Evolutionary conservation across 768 basidiomycete genomes (phyloP).

Genomic region (Kwoniella sp.): DNA sequence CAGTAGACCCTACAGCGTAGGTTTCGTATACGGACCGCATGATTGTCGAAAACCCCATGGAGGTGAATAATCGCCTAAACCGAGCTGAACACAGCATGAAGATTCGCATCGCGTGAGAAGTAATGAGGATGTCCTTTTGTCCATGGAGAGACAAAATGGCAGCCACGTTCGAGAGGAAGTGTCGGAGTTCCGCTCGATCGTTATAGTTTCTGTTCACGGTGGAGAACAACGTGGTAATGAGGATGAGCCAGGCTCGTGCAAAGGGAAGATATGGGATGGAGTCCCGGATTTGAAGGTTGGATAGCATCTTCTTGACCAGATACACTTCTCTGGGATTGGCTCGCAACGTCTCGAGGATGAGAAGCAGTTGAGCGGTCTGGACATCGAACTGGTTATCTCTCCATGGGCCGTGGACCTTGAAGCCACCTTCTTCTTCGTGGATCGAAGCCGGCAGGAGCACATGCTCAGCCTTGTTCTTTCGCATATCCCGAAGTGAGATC

Average conservation of each 20-base stretch:
- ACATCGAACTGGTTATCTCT: conserved; percentile 30
- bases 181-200: conserved; percentile 46
- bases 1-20: conserved; percentile 28
- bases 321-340: conserved; percentile 46
- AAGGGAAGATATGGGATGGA: conserved; percentile 35
- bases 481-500: conserved; percentile 41
- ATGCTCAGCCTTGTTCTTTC: conserved; percentile 45
- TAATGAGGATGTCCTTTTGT: conserved; percentile 30
- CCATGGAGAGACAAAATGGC: conserved; percentile 34
- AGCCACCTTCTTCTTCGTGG: conserved; percentile 48
- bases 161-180: conserved; percentile 39
- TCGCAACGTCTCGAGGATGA: conserved; percentile 32
- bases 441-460: conserved; percentile 47
- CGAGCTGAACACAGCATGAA: conserved; percentile 49
- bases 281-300: conserved; percentile 41
- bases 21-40: conserved; percentile 34
- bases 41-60: conserved; percentile 40
- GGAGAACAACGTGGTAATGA: conserved; percentile 34
- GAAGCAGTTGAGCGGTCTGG: conserved; percentile 42
- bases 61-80: conserved; percentile 44
- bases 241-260: conserved; percentile 41
- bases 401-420: conserved; percentile 48
- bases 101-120: conserved; percentile 38
- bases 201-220: conserved; percentile 47
- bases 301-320: conserved; percentile 49